Percentiles rank a stretch among this genome's conserved stretches.
Conservation (phyloP, 2,329 filamentous ascomycete species). For the Alternaria postmessia region DNA sequence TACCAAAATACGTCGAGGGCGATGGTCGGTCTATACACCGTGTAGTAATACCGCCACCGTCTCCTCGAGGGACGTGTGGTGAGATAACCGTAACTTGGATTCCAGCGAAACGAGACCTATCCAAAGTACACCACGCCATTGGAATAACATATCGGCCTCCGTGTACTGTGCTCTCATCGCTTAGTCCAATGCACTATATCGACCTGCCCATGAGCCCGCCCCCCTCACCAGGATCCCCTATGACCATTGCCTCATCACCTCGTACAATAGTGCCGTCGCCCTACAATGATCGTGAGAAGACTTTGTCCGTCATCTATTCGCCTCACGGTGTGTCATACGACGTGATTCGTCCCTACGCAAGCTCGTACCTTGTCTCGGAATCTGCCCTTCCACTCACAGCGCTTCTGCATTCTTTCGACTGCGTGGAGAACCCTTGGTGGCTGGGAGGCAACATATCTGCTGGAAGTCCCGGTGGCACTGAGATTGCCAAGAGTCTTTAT, state of each 20-base stretch:
- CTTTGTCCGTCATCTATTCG: slow-evolving; percentile 70
- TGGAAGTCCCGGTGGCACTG: slow-evolving; percentile 65
- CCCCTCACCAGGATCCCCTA: slow-evolving; percentile 42
- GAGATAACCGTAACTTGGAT: slow-evolving; percentile 77
- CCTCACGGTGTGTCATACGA: slow-evolving; percentile 68
- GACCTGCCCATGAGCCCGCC: slow-evolving; percentile 50
- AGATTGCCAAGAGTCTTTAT: slow-evolving; percentile 63
- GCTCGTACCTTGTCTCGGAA: slow-evolving; percentile 64
- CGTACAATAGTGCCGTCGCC: slow-evolving; percentile 45
- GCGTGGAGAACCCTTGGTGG: slow-evolving; percentile 67
- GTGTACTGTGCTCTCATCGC: slow-evolving; percentile 46
- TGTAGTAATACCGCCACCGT: slow-evolving; percentile 64
- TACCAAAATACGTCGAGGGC: slow-evolving; percentile 55
- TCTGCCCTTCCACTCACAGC: slow-evolving; percentile 69
- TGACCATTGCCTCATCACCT: slow-evolving; percentile 45
- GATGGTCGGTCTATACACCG: slow-evolving; percentile 53
- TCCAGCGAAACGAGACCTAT: slow-evolving; percentile 66
- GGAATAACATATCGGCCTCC: slow-evolving; percentile 76
- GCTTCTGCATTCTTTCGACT: slow-evolving; percentile 71
- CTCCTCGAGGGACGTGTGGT: slow-evolving; percentile 63
- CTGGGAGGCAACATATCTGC: slow-evolving; percentile 66
- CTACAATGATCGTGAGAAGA: slow-evolving; percentile 50
- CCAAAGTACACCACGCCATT: slow-evolving; percentile 70
- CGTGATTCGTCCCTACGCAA: slow-evolving; percentile 64
- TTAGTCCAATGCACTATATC: slow-evolving; percentile 44